Evolutionary conservation across 1,284 basidiomycete genomes (phyloP), one percentile per base, ranked within the genome.

Genomic region (Rhodotorula sp.): DNA sequence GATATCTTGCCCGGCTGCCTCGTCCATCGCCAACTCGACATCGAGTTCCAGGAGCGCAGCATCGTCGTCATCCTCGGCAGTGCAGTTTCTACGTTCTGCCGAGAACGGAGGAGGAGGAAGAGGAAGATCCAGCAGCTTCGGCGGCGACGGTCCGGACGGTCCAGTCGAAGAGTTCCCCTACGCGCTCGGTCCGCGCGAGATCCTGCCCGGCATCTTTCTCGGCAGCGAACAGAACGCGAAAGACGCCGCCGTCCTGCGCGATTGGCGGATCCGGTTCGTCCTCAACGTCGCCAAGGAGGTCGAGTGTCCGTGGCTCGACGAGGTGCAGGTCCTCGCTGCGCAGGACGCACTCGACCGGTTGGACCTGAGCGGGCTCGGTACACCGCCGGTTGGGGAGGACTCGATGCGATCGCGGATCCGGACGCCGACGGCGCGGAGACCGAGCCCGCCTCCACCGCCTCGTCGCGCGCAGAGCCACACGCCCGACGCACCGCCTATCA

Each of bases 271-370:
- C 80, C 87, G 86, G 71, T 87, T 89, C 57, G 87, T 97, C 26
- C 86, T 98, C 80, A 97, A 97, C 80, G 95, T 98, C 48, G 95
- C 95, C 48, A 95, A 97, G 82, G 93, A 97, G 81, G 90, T 97
- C 70, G 83, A 86, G 45, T 89, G 89, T 57, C 90, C 91, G 28
- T 91, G 79, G 79, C 23, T 21, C 34, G 55, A 43, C 16, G 61
- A 59, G 54, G 43, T 21, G 4, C n/a, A 55, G 4, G 14, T 28
- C 8, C 54, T 55, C 15, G 26, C 26, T 10, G 54, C 26, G 54
- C n/a, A 55, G 26, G 54, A 28, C 14, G 54, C 54, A 14, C n/a
- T 55, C 26, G 28, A 28, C 15, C n/a, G 26, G 3, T 18, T 28
- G 26, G 26, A 26, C 26, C 12, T 55, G 2, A 28, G 16, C 4